Conservation (phyloP, 2,329 filamentous ascomycete genomes). For the Aspergillus spinulosporus region DNA sequence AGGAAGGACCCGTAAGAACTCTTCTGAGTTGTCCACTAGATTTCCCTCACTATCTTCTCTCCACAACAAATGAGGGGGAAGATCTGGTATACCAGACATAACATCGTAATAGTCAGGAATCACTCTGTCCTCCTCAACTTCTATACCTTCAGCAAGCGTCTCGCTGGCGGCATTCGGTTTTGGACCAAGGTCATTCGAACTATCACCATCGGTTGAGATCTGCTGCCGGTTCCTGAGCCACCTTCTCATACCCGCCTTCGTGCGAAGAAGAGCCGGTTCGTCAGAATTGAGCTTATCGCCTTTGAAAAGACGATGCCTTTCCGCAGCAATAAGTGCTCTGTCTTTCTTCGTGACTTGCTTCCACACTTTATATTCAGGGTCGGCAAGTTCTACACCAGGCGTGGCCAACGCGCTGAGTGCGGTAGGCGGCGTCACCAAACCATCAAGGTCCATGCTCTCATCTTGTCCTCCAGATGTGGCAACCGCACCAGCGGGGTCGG, state of each 20-base stretch:
- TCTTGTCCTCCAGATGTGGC: slow-evolving; percentile 65
- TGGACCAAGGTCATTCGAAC: slow-evolving; percentile 45
- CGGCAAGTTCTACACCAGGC: slow-evolving; percentile 81
- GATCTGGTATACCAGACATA: slow-evolving; percentile 79
- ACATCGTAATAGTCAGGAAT: slow-evolving; percentile 95
- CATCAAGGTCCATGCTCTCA: slow-evolving; percentile 86
- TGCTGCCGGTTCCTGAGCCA: slow-evolving; percentile 79
- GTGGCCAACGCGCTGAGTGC: slow-evolving; percentile 65
- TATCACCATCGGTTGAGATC: slow-evolving; percentile 57
- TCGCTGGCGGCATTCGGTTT: slow-evolving; percentile 61
- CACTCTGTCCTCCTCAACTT: slow-evolving; percentile 78
- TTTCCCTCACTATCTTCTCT: slow-evolving; percentile 85
- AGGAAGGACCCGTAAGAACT: slow-evolving; percentile 76
- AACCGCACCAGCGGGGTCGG: slow-evolving; percentile 67
- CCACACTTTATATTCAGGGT: slow-evolving; percentile 92
- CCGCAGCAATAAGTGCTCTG: slow-evolving; percentile 79
- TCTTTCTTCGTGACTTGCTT: slow-evolving; percentile 99
- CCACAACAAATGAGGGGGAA: slow-evolving; percentile 78
- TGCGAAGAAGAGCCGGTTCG: slow-evolving; percentile 81
- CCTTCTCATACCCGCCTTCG: slow-evolving; percentile 83
- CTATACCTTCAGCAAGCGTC: slow-evolving; percentile 91
- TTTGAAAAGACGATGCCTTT: slow-evolving; percentile 82
- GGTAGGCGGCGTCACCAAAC: slow-evolving; percentile 62
- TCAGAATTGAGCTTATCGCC: slow-evolving; percentile 82
- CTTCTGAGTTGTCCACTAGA: slow-evolving; percentile 82